Percentiles rank a stretch among this genome's conserved stretches.
These are phyloP conservation scores for Hyaloscypha bicolor DNA, from an alignment of 495 filamentous ascomycete genomes.

Conservation along the genomic window DNA sequence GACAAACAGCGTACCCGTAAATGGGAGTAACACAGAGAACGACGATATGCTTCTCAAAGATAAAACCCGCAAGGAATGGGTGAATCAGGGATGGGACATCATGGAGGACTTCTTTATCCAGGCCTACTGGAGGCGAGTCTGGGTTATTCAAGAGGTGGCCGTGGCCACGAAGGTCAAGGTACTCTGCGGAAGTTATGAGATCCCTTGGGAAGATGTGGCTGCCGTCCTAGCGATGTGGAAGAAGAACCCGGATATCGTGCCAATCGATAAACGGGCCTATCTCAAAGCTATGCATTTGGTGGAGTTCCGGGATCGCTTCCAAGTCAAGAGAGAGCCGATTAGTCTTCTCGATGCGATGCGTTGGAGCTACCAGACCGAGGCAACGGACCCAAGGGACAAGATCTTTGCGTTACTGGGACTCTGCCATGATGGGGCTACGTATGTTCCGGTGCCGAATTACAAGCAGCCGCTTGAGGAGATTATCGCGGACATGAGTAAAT, in stretches of 20 bases:
- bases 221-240: background rate
- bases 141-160: conserved; percentile 5
- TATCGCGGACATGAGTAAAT: background rate
- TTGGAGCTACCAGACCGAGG: conserved; percentile 4
- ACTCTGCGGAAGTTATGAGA: background rate
- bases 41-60: no score
- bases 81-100: background rate
- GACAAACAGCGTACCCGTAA: no score
- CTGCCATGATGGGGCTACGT: background rate
- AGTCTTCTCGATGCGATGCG: background rate
- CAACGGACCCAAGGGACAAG: conserved; percentile 3
- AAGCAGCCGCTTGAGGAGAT: conserved; percentile 1
- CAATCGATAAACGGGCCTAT: background rate
- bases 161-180: background rate
- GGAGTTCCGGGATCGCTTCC: background rate
- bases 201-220: background rate
- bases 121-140: background rate
- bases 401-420: conserved; percentile 10
- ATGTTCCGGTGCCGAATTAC: conserved; percentile 1
- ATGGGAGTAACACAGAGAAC: no score
- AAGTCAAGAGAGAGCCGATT: background rate
- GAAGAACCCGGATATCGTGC: background rate
- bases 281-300: background rate
- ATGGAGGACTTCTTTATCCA: background rate
- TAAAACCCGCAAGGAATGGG: background rate